phyloP scores from a whole-genome alignment of 192 early-diverging fungal genomes.

The Gonapodya prolifera region DNA sequence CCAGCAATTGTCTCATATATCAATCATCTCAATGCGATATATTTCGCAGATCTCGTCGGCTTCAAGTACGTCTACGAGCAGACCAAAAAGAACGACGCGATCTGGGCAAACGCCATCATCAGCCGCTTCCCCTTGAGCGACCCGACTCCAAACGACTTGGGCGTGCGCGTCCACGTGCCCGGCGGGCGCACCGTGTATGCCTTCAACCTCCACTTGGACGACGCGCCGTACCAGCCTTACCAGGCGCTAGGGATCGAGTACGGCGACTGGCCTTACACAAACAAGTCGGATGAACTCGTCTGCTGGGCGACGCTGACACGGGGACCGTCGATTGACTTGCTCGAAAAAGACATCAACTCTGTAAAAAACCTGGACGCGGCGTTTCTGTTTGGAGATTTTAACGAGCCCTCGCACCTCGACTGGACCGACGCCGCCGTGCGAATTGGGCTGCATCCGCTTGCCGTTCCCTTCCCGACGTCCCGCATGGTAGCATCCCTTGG shows the following conservation, averaged over 20 bases:
- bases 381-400: constrained; percentile 23
- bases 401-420: constrained; percentile 27
- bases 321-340: constrained; percentile 17
- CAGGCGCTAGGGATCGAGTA: constrained; percentile 22
- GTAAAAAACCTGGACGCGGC: constrained; percentile 17
- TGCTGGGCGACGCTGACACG: constrained; percentile 15
- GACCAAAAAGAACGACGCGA: not conserved
- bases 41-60: not conserved
- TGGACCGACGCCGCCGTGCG: constrained; percentile 19
- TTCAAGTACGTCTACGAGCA: not conserved
- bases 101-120: constrained; percentile 9
- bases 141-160: constrained; percentile 17
- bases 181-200: constrained; percentile 20
- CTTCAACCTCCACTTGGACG: constrained; percentile 24
- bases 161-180: constrained; percentile 20
- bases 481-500: constrained; percentile 16
- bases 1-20: too few relatives aligned
- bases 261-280: constrained; percentile 13
- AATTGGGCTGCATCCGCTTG: constrained; percentile 18
- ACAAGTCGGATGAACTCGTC: constrained; percentile 18
- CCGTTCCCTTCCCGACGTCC: constrained; percentile 17
- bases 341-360: constrained; percentile 15
- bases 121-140: constrained; percentile 21
- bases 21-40: too few relatives aligned
- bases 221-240: constrained; percentile 27